Percentiles rank a stretch among this genome's conserved stretches.
phyloP scores from a whole-genome alignment of 106 monocot species.

The Cymbidium sinense region DNA sequence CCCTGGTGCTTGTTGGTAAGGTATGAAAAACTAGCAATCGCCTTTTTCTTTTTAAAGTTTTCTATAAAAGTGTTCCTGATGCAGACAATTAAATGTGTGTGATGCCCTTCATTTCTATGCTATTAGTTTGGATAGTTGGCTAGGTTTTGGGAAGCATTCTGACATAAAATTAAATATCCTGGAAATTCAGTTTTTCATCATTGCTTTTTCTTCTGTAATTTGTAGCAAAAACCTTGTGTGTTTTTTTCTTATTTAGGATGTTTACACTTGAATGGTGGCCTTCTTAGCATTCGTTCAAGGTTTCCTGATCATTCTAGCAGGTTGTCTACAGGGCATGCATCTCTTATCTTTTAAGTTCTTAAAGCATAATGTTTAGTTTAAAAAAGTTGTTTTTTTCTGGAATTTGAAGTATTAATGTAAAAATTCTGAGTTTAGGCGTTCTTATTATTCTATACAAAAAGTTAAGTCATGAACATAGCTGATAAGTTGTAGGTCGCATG shows the following conservation, averaged over 20 bases:
- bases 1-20: conserved; percentile 79
- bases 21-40: conserved; percentile 19
- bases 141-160: not conserved
- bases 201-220: not conserved
- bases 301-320: not conserved
- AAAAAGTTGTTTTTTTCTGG: not conserved
- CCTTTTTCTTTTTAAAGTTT: not conserved
- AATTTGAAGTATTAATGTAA: not conserved
- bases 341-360: not conserved
- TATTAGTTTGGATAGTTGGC: not conserved
- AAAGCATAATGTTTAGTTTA: not conserved
- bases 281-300: not conserved
- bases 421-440: not conserved
- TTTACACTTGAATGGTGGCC: not conserved
- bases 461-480: not conserved
- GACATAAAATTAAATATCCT: not conserved
- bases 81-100: not conserved
- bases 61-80: not conserved
- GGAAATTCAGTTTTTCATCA: not conserved
- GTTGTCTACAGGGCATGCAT: not conserved
- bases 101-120: not conserved
- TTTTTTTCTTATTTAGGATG: not conserved
- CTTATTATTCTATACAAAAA: not conserved
- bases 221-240: not conserved
- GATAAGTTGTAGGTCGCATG: not conserved